Percentiles rank a stretch among this genome's conserved stretches.
Evolutionary conservation across 2,329 filamentous ascomycete genomes (phyloP).

Genomic region (Dothistroma septosporum): DNA sequence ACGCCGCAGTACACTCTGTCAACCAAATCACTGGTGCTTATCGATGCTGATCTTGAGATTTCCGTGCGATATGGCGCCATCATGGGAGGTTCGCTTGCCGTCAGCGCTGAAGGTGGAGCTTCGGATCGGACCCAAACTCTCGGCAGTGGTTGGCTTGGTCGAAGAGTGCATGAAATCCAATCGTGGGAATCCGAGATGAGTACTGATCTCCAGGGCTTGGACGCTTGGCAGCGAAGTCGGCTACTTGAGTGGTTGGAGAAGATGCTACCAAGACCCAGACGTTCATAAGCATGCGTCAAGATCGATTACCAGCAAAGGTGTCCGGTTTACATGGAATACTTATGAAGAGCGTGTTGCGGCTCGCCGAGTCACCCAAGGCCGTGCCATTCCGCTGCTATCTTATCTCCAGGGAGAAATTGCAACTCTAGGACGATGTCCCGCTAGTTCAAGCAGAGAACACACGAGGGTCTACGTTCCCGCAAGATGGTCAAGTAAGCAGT

Average conservation of each 20-base stretch:
- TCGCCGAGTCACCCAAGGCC: neutral
- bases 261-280: conserved; percentile 21
- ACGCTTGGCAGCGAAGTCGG: neutral
- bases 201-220: neutral
- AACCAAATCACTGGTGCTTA: conserved; percentile 10
- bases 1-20: conserved; percentile 69
- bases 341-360: neutral
- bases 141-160: conserved; percentile 27
- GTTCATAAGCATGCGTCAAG: neutral
- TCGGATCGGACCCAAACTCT: conserved; percentile 10
- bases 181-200: conserved; percentile 13
- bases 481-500: neutral
- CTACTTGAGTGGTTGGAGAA: conserved; percentile 22
- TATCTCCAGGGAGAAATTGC: neutral
- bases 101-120: conserved; percentile 27
- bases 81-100: conserved; percentile 43
- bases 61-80: conserved; percentile 54
- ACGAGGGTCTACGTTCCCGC: neutral
- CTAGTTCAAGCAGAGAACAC: neutral
- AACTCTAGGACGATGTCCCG: neutral
- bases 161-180: conserved; percentile 49
- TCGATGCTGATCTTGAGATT: conserved; percentile 22
- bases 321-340: neutral
- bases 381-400: neutral
- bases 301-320: no score